These are phyloP conservation scores for Phytophthora megakarya DNA, from an alignment of 352 stramenopile genomes.

Conservation along the genomic window DNA sequence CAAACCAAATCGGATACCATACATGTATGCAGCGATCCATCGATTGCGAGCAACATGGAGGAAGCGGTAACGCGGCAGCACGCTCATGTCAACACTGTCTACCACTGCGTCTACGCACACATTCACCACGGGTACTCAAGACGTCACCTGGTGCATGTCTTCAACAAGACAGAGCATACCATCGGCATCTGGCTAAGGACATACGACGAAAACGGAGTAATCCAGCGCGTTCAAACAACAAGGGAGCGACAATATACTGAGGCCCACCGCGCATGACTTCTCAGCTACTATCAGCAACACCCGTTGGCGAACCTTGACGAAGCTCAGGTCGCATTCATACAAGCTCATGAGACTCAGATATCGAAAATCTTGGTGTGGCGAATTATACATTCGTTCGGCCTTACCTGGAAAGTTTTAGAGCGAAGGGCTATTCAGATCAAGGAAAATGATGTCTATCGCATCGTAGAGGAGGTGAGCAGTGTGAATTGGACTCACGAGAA, in stretches of 20 bases:
- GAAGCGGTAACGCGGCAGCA: neutral
- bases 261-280: neutral
- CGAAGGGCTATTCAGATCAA: neutral
- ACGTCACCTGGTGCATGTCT: slow-evolving; percentile 24
- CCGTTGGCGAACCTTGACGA: neutral
- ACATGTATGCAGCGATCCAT: too few relatives aligned
- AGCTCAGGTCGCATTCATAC: neutral
- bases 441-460: too few relatives aligned
- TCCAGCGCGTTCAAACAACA: slow-evolving; percentile 13
- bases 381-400: slow-evolving; percentile 16
- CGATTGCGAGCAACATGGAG: too few relatives aligned
- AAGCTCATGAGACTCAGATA: neutral
- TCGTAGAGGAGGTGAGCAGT: slow-evolving; percentile 26
- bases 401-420: slow-evolving; percentile 39
- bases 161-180: slow-evolving; percentile 30
- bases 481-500: slow-evolving; percentile 23
- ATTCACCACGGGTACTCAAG: slow-evolving; percentile 26
- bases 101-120: slow-evolving; percentile 29
- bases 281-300: neutral
- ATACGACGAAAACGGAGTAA: slow-evolving; percentile 21
- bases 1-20: too few relatives aligned
- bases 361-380: slow-evolving; percentile 15
- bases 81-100: slow-evolving; percentile 23
- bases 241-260: slow-evolving; percentile 16
- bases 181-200: slow-evolving; percentile 31